Conservation (phyloP, 2,329 filamentous ascomycete genomes). For the Clarireedia hainanense region DNA sequence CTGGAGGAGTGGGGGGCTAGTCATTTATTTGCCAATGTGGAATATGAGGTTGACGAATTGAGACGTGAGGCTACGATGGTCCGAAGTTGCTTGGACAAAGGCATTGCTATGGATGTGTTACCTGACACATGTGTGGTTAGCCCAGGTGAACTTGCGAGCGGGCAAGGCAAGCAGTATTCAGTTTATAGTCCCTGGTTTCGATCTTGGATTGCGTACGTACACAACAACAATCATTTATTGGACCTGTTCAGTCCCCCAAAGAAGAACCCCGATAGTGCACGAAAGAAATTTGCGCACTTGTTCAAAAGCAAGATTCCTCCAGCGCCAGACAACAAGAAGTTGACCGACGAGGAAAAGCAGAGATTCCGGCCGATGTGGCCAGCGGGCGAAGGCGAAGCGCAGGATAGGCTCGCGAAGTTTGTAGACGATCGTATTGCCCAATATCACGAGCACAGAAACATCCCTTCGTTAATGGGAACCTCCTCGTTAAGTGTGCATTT, state of each 20-base stretch:
- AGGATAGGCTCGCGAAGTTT: conserved; percentile 56
- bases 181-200: conserved; percentile 81
- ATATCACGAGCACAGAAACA: conserved; percentile 60
- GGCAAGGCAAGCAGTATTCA: conserved; percentile 69
- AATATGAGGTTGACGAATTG: conserved; percentile 89
- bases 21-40: conserved; percentile 75
- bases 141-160: conserved; percentile 59
- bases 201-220: conserved; percentile 66
- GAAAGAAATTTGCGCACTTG: conserved; percentile 42
- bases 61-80: conserved; percentile 66
- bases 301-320: conserved; percentile 56
- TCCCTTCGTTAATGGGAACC: conserved; percentile 55
- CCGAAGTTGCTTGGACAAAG: conserved; percentile 49
- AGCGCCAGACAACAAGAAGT: conserved; percentile 53
- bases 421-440: conserved; percentile 51
- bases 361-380: conserved; percentile 59
- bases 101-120: conserved; percentile 60
- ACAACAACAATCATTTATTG: conserved; percentile 60
- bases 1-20: conserved; percentile 64
- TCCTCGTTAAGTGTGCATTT: conserved; percentile 66
- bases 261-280: conserved; percentile 41
- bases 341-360: conserved; percentile 51
- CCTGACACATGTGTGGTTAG: conserved; percentile 80
- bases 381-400: conserved; percentile 66
- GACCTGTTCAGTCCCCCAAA: conserved; percentile 50